Conservation (phyloP, 805 yeast species). For the Schwanniomyces pseudopolymorphus region DNA sequence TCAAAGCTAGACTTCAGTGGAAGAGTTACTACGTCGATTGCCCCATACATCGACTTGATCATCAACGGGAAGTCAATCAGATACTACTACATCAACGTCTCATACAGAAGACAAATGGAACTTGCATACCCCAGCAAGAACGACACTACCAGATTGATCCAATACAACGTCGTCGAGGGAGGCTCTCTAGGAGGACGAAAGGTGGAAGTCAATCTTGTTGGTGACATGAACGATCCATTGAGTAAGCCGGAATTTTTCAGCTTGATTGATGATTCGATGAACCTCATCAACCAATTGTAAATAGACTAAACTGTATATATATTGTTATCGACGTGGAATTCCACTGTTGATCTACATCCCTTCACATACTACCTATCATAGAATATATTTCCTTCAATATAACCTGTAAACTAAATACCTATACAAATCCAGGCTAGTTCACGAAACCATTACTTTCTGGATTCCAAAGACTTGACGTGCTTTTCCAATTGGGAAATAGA, state of each 20-base stretch:
- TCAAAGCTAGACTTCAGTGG: slow-evolving; percentile 45
- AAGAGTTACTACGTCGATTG: slow-evolving; percentile 29
- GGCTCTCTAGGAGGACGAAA: slow-evolving; percentile 57
- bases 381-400: not conserved
- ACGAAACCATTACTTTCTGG: slow-evolving; percentile 7
- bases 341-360: not conserved
- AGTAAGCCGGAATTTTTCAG: slow-evolving; percentile 20
- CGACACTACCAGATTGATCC: slow-evolving; percentile 33
- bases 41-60: slow-evolving; percentile 37
- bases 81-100: slow-evolving; percentile 45
- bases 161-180: slow-evolving; percentile 52
- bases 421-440: not conserved
- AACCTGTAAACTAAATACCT: not conserved
- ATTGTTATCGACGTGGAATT: too few relatives aligned
- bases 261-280: slow-evolving; percentile 22
- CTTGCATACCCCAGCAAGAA: slow-evolving; percentile 29
- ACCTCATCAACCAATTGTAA: slow-evolving; percentile 6
- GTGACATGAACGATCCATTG: slow-evolving; percentile 24
- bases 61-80: slow-evolving; percentile 37
- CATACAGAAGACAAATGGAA: slow-evolving; percentile 47
- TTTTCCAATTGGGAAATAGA: slow-evolving; percentile 67
- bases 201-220: slow-evolving; percentile 48
- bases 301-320: not conserved
- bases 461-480: slow-evolving; percentile 57
- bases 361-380: not conserved